Conservation (phyloP, 176 grass and related monocot species). For the Oryza glaberrima region DNA sequence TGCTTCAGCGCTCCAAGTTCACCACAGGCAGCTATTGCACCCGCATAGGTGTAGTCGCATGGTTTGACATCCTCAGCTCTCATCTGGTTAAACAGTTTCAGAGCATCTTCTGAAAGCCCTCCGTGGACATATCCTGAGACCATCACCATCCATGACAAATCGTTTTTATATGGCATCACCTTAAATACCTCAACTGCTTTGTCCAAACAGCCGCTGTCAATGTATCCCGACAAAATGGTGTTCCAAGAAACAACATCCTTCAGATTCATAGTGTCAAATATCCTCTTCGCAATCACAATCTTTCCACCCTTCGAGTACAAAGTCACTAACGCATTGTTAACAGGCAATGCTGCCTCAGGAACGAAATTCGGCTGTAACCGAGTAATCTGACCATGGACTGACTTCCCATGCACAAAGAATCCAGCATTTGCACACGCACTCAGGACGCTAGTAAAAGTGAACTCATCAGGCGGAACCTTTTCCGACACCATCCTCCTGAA, state of each 20-base stretch:
- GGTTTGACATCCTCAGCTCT: slow-evolving; percentile 57
- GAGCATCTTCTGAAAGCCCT: slow-evolving; percentile 66
- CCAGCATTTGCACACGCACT: slow-evolving; percentile 70
- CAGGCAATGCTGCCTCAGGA: slow-evolving; percentile 63
- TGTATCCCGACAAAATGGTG: slow-evolving; percentile 76
- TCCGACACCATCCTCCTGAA: slow-evolving; percentile 79
- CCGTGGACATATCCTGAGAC: slow-evolving; percentile 79
- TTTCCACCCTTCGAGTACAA: slow-evolving; percentile 72
- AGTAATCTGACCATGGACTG: slow-evolving; percentile 81
- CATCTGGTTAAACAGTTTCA: slow-evolving; percentile 70
- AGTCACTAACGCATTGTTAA: slow-evolving; percentile 83
- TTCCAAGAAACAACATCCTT: slow-evolving; percentile 95
- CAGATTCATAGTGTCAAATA: slow-evolving; percentile 60
- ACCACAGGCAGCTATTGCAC: slow-evolving; percentile 75
- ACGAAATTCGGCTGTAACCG: slow-evolving; percentile 56
- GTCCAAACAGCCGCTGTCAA: slow-evolving; percentile 56
- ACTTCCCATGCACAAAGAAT: slow-evolving; percentile 68
- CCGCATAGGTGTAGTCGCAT: slow-evolving; percentile 78
- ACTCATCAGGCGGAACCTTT: slow-evolving; percentile 66
- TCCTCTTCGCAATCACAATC: slow-evolving; percentile 50
- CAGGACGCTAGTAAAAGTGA: slow-evolving; percentile 87
- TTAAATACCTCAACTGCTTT: slow-evolving; percentile 65
- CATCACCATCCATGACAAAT: slow-evolving; percentile 95
- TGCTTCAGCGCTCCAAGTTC: slow-evolving; percentile 63
- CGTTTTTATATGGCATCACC: slow-evolving; percentile 74